phyloP scores from a whole-genome alignment of 148 eudicot species.

The Spergularia bocconei region DNA sequence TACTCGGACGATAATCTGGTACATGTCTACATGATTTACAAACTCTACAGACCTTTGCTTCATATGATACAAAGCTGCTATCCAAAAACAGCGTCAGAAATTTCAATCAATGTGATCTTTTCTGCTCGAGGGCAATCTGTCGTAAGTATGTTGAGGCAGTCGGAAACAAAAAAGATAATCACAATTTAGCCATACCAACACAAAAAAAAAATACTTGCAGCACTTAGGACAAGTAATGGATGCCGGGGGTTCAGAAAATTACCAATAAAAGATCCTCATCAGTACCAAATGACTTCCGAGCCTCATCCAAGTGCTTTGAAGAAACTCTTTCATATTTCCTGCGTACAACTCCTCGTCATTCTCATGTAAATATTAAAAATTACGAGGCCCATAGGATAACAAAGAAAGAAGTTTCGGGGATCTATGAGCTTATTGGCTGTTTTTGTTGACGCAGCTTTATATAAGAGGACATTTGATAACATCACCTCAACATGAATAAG shows the following conservation, averaged over 20 bases:
- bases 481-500: background rate
- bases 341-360: slow-evolving; percentile 12
- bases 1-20: background rate
- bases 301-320: slow-evolving; percentile 65
- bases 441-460: too few species aligned
- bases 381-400: background rate
- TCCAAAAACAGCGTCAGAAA: background rate
- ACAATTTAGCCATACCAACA: background rate
- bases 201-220: background rate
- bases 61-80: slow-evolving; percentile 1
- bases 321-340: slow-evolving; percentile 66
- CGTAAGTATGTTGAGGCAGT: background rate
- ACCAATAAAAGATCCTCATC: slow-evolving; percentile 97
- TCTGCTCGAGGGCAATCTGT: slow-evolving; percentile 60
- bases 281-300: slow-evolving; percentile 95
- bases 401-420: background rate
- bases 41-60: slow-evolving; percentile 1
- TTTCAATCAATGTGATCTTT: slow-evolving; percentile 9
- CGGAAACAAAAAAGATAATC: background rate
- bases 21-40: slow-evolving; percentile 2
- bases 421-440: background rate
- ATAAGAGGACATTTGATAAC: background rate
- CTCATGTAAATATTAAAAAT: background rate
- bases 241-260: slow-evolving; percentile 13
- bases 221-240: background rate